phyloP scores from a whole-genome alignment of 441 rosid species.

The Theobroma grandiflorum region DNA sequence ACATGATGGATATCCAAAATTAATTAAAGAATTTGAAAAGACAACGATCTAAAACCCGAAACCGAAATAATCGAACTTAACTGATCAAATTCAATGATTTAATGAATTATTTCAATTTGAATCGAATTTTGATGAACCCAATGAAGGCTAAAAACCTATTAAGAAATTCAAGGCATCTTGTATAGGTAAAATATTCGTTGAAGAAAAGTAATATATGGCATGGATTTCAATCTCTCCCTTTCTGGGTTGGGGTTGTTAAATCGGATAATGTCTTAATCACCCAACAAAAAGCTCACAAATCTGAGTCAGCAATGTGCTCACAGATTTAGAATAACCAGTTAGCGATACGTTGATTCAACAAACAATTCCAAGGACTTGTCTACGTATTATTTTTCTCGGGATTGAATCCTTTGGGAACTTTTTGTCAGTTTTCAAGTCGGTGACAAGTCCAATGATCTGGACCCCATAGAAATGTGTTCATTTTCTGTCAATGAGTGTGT shows the following conservation, averaged over 20 bases:
- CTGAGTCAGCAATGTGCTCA: not conserved
- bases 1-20: too few relatives aligned
- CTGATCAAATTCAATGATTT: too few relatives aligned
- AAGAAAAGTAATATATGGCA: not conserved
- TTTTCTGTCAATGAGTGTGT: not conserved
- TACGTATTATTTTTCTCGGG: not conserved
- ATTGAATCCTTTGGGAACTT: not conserved
- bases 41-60: too few relatives aligned
- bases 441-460: not conserved
- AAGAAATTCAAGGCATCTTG: too few relatives aligned
- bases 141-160: too few relatives aligned
- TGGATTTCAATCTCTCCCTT: not conserved
- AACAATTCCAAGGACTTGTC: not conserved
- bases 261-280: not conserved
- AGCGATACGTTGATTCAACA: not conserved
- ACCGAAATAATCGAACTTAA: too few relatives aligned
- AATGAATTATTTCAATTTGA: too few relatives aligned
- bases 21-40: too few relatives aligned
- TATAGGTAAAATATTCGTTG: not conserved
- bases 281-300: not conserved
- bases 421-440: not conserved
- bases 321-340: not conserved
- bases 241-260: not conserved
- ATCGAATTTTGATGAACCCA: too few relatives aligned
- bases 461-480: not conserved